Conservation (phyloP, 148 eudicot genomes). For the Camellia lanceoleosa region DNA sequence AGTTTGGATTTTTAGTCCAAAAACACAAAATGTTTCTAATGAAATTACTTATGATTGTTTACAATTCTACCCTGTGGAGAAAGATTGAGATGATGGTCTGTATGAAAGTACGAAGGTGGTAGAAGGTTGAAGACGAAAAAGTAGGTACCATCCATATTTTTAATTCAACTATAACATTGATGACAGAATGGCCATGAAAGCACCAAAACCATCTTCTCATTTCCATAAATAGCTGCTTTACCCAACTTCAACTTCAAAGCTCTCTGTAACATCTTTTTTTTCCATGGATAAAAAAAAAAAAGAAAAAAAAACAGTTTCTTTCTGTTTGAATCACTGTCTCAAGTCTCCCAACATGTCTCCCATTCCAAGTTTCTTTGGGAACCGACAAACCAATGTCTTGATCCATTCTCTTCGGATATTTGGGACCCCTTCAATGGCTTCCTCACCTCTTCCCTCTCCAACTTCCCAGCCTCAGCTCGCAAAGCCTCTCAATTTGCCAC, state of each 20-base stretch:
- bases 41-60: no score
- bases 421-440: not conserved
- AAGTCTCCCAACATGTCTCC: not conserved
- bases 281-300: no score
- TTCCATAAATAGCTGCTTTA: not conserved
- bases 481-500: slow-evolving; percentile 1
- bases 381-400: slow-evolving; percentile 2
- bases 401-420: not conserved
- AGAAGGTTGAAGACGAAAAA: not conserved
- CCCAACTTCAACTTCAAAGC: not conserved
- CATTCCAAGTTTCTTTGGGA: slow-evolving; percentile 8
- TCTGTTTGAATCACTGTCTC: not conserved
- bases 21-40: no score
- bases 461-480: not conserved
- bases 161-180: not conserved
- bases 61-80: not conserved
- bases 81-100: not conserved
- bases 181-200: slow-evolving; percentile 4
- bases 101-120: not conserved
- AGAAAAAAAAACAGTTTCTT: no score
- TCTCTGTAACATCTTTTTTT: not conserved
- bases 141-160: not conserved
- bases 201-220: not conserved
- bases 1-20: no score
- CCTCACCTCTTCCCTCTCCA: not conserved